Evolutionary conservation across 148 eudicot species (phyloP).

Genomic region (Oxyria digyna): DNA sequence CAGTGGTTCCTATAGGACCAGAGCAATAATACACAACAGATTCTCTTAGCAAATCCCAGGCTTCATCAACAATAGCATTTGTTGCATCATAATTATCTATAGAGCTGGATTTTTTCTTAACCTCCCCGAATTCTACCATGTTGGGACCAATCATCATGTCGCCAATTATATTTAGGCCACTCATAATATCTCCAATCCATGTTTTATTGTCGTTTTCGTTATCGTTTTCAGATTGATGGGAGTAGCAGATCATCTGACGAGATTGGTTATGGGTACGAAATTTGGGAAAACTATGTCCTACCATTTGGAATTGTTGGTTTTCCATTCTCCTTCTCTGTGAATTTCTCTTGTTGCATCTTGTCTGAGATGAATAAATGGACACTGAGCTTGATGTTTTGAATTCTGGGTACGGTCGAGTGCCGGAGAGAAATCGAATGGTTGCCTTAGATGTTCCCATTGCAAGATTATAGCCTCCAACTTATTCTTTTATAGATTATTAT

Average conservation of each 20-base stretch:
- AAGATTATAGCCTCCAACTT: neutral
- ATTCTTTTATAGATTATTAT: too few relatives aligned
- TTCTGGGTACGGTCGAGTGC: conserved; percentile 18
- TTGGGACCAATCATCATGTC: conserved; percentile 20
- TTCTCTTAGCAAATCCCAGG: conserved; percentile 47
- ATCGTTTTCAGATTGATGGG: conserved; percentile 33
- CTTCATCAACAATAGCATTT: conserved; percentile 43
- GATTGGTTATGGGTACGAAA: conserved; percentile 5
- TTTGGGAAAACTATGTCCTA: conserved; percentile 5
- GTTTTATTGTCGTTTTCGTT: conserved; percentile 28
- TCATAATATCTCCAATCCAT: conserved; percentile 32
- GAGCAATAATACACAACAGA: conserved; percentile 57
- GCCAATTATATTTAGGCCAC: conserved; percentile 19
- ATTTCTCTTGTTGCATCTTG: too few relatives aligned
- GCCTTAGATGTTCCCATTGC: conserved; percentile 22
- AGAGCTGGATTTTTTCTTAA: conserved; percentile 13
- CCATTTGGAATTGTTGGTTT: conserved; percentile 9
- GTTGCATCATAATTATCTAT: neutral
- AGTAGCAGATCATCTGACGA: conserved; percentile 16
- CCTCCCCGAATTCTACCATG: conserved; percentile 22
- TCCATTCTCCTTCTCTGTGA: conserved; percentile 1
- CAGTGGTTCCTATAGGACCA: conserved; percentile 63
- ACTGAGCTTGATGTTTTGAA: conserved; percentile 10
- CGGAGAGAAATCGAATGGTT: conserved; percentile 21
- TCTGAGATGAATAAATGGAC: too few relatives aligned